A percentile compares a stretch with the other conserved stretches of the same genome.
These are phyloP conservation scores for Pseudopithomyces maydicus DNA, from an alignment of 2,329 filamentous ascomycete genomes.

Conservation along the genomic window DNA sequence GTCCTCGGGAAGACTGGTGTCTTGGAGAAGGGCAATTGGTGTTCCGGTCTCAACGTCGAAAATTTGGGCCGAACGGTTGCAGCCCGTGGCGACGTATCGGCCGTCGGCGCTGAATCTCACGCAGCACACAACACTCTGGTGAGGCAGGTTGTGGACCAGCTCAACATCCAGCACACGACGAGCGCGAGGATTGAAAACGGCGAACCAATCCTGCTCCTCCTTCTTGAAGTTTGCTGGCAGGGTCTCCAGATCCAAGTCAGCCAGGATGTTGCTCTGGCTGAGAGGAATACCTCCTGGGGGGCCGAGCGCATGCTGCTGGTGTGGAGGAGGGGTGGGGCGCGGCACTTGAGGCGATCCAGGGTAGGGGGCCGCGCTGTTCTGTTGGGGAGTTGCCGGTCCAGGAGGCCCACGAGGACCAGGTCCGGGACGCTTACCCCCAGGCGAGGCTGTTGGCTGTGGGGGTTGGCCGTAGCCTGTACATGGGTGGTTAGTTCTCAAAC, in stretches of 20 bases:
- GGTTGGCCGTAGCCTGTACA: conserved; percentile 77
- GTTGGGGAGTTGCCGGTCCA: conserved; percentile 86
- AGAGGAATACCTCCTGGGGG: conserved; percentile 47
- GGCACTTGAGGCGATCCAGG: conserved; percentile 82
- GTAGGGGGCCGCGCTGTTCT: conserved; percentile 86
- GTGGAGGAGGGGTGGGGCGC: conserved; percentile 73
- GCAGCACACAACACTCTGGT: conserved; percentile 97
- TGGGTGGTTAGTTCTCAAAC: background rate
- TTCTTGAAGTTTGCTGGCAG: conserved; percentile 88
- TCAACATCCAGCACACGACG: conserved; percentile 91
- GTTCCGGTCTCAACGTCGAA: conserved; percentile 89
- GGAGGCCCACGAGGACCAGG: conserved; percentile 61
- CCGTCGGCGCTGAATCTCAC: conserved; percentile 96
- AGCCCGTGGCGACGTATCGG: conserved; percentile 93
- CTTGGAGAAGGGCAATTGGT: conserved; percentile 88
- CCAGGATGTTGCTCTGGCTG: conserved; percentile 69
- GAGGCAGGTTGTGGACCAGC: conserved; percentile 86
- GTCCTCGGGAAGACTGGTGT: conserved; percentile 82
- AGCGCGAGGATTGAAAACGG: conserved; percentile 92
- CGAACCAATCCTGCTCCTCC: conserved; percentile 90
- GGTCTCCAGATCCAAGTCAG: conserved; percentile 85
- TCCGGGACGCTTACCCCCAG: conserved; percentile 76
- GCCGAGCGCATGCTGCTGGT: conserved; percentile 43
- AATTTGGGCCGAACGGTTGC: conserved; percentile 98
- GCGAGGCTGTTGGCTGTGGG: conserved; percentile 83